Percentiles rank a stretch among this genome's conserved stretches.
These are phyloP conservation scores for Gamsiella multidivaricata DNA, from an alignment of 192 early-diverging fungal genomes.

Conservation along the genomic window DNA sequence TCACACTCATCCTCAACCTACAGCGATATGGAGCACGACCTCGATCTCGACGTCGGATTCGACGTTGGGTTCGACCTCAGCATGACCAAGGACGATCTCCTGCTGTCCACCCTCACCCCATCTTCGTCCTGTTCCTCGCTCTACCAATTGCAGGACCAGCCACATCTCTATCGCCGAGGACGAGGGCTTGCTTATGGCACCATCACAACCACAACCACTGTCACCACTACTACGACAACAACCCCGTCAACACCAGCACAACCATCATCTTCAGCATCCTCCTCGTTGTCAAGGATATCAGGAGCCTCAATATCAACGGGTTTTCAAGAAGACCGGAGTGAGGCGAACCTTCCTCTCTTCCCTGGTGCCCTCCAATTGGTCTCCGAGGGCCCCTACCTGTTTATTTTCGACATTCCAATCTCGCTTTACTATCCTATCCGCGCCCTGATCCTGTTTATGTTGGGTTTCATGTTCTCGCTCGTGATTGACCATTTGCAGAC, in stretches of 20 bases:
- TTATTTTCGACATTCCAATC: constrained; percentile 18
- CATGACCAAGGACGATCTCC: constrained; percentile 20
- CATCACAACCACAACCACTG: constrained; percentile 8
- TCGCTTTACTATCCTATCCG: constrained; percentile 60
- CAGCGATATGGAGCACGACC: constrained; percentile 16
- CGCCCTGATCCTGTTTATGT: constrained; percentile 64
- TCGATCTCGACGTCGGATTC: constrained; percentile 18
- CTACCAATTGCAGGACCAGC: constrained; percentile 13
- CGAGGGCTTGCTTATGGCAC: neutral
- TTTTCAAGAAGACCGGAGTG: neutral
- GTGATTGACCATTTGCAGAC: constrained; percentile 73
- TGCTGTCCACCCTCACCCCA: constrained; percentile 11
- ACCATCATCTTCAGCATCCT: too few species aligned
- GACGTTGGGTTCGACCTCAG: constrained; percentile 15
- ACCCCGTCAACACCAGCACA: neutral
- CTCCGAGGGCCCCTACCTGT: constrained; percentile 33
- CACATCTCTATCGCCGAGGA: neutral
- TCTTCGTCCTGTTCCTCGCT: constrained; percentile 29
- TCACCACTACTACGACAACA: constrained; percentile 13
- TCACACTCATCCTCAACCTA: neutral
- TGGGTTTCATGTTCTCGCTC: constrained; percentile 70
- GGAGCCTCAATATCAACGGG: neutral
- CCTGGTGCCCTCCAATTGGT: constrained; percentile 11
- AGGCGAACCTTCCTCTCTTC: neutral
- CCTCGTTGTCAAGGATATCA: neutral